Percentiles rank a stretch among this genome's conserved stretches.
phyloP scores from a whole-genome alignment of 768 basidiomycete genomes.

The Botryobasidium botryosum region DNA sequence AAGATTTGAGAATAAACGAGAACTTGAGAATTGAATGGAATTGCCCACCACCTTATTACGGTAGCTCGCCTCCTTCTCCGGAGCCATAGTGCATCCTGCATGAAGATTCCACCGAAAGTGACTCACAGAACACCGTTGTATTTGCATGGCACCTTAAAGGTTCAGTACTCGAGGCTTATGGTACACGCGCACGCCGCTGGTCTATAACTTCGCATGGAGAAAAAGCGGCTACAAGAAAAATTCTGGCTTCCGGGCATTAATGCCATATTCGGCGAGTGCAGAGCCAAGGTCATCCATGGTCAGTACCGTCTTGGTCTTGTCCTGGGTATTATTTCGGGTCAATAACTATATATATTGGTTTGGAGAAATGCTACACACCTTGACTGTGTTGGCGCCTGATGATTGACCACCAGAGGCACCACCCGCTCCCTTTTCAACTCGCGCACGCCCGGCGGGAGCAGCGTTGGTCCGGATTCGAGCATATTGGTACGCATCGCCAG shows the following conservation, averaged over 20 bases:
- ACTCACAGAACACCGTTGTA: too few species aligned
- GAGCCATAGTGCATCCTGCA: too few species aligned
- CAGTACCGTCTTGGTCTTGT: constrained; percentile 81
- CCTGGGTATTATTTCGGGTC: constrained; percentile 26
- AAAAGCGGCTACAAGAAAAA: constrained; percentile 31
- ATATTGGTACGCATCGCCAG: constrained; percentile 93
- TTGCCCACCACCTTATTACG: too few species aligned
- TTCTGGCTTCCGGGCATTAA: constrained; percentile 85
- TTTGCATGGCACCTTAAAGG: too few species aligned
- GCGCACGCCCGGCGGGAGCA: constrained; percentile 36
- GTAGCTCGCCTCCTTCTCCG: too few species aligned
- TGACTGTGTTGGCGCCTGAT: too few species aligned
- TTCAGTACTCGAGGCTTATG: too few species aligned
- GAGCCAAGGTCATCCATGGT: constrained; percentile 95
- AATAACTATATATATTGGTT: not conserved
- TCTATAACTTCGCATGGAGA: too few species aligned
- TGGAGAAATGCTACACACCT: not conserved
- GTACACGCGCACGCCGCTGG: too few species aligned
- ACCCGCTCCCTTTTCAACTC: constrained; percentile 6
- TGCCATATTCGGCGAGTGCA: constrained; percentile 90
- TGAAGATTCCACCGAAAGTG: too few species aligned
- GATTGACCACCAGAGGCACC: constrained; percentile 29
- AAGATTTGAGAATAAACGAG: too few species aligned
- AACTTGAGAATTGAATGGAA: too few species aligned
- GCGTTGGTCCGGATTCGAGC: constrained; percentile 90